Base-by-base conservation (phyloP, 2,329 filamentous ascomycete genomes). In the Fusarium cyanostomum region DNA sequence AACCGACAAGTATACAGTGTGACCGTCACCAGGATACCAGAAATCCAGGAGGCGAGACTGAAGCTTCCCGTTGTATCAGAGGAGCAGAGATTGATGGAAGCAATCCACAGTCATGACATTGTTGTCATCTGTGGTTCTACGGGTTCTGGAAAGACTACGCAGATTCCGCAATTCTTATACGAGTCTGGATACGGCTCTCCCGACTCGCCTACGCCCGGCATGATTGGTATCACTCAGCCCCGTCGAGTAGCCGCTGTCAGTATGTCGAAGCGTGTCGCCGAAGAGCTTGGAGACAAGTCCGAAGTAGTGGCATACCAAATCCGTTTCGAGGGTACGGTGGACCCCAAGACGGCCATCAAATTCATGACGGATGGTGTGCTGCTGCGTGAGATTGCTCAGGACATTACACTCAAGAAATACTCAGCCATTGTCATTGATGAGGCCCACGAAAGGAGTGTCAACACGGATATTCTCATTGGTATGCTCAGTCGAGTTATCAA, bases 351-450 rank as follows among this genome's bases (percentile, higher is more conserved):
- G 0, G 91, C 92, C 7, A 87, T 99, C 75, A 99, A 99, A 75
- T 99, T 98, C 79, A 97, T 99, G 94, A 99, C 95, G 0, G 95
- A 99, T 76, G 95, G 95, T 84, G 93, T 99, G 26, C 81, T 99
- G 58, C 84, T 99, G 9, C 89, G 95, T 54, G 95, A 99, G 76
- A 90, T 97, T 51, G 89, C 92, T 1, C 89, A 95, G 65, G 95
- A 99, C 73, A 92, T 98, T 71, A 84, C 92, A 0, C 79, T 99
- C 39, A 87, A 85, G 45, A 96, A 96, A 69, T 99, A 99, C 76
- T 97, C 94, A 1, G 91, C 91, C 12, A 91, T 99, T 49, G 86
- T 99, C 44, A 94, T 99, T 59, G 95, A 99, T 71, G 95, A 99
- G 77, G 95, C 95, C 2, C 95, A 99, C 79, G 95, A 99, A 75